Conservation (phyloP, 805 yeast genomes). For the Zygosaccharomyces bailii region DNA sequence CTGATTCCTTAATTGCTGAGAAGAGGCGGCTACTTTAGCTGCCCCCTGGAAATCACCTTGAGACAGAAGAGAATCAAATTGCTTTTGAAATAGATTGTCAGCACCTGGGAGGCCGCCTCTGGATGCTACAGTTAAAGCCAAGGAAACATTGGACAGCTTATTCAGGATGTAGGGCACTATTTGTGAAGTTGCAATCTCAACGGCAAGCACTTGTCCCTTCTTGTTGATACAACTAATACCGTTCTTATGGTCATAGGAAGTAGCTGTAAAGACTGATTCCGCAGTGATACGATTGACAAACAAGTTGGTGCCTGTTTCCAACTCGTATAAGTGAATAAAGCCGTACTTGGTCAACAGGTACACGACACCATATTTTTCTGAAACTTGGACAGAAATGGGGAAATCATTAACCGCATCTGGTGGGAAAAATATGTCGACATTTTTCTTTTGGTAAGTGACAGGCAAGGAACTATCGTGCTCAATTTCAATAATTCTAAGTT, state of each 20-base stretch:
- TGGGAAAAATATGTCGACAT: conserved; percentile 92
- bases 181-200: conserved; percentile 78
- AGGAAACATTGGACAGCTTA: conserved; percentile 77
- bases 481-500: conserved; percentile 89
- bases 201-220: conserved; percentile 91
- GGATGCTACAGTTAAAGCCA: conserved; percentile 85
- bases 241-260: conserved; percentile 62
- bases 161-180: conserved; percentile 86
- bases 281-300: conserved; percentile 96
- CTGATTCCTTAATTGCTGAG: conserved; percentile 88
- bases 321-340: conserved; percentile 90
- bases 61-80: conserved; percentile 78
- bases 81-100: conserved; percentile 84
- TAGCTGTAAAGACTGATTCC: conserved; percentile 89
- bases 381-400: conserved; percentile 88
- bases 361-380: conserved; percentile 79
- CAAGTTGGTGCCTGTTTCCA: conserved; percentile 87
- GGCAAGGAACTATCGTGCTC: conserved; percentile 88
- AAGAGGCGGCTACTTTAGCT: conserved; percentile 94
- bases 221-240: conserved; percentile 94
- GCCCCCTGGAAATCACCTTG: conserved; percentile 89
- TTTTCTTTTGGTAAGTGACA: conserved; percentile 72
- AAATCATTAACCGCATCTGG: conserved; percentile 94
- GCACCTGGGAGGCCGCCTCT: conserved; percentile 98
- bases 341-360: conserved; percentile 94